Evolutionary conservation across 306 rosid genomes (phyloP), one percentile per base, ranked within the genome.

Genomic region (Medicago arabica): DNA sequence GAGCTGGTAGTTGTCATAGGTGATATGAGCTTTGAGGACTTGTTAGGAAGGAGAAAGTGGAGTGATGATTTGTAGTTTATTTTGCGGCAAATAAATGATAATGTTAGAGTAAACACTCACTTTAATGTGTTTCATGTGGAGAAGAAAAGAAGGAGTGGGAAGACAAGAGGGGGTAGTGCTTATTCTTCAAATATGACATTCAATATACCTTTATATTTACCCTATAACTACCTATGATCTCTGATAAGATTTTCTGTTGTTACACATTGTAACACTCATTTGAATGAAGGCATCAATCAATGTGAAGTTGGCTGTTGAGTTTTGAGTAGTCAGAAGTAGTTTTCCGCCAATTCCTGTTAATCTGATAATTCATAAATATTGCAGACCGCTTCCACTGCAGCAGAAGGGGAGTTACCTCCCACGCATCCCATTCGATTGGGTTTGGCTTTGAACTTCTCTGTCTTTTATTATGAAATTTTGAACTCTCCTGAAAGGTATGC

Each of bases 371-470:
- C 59, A 19, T 67, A 59, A 55, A 38, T 77, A 18, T 77, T 79
- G 38, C 88, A 83, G 89, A 10, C 38, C 7, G 92, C 89, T 85
- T 83, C 86, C 44, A 70, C 80, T 21, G 55, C 81, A 39, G 87
- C 90, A 15, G 87, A 82, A 76, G 66, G 82, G 13, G 89, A 86
- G 72, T 72, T 88, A 80, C 69, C 92, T 39, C 85, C 92, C 44
- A 88, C 92, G 2, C 90, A 90, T 78, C 89, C 92, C 65, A 85
- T 86, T 63, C 86, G 96, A 75, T 84, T 90, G 83, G 92, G 91
- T 53, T 72, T 90, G 69, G 91, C 92, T 47, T 75, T 88, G 79
- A 88, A 90, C 82, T 88, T 81, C 73, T 90, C 96, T 16, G 96
- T 90, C 62, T 90, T 88, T 50, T 86, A 88, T 85, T 90, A 86